These are phyloP conservation scores for Camelina sativa DNA, from an alignment of 345 rosid species.

Conservation along the genomic window DNA sequence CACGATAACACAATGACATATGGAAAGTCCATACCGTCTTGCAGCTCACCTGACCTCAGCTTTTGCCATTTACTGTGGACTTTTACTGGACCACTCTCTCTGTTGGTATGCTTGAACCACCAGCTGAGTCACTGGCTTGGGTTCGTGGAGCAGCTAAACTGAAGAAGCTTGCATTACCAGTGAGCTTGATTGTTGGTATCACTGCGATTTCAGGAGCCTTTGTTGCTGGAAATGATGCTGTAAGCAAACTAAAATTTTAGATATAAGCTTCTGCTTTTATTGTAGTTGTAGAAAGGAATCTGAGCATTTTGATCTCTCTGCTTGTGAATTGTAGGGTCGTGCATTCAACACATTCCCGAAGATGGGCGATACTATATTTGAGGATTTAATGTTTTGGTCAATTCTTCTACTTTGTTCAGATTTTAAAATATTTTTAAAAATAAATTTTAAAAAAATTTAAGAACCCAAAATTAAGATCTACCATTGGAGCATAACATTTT, in stretches of 20 bases:
- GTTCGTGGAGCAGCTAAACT: conserved; percentile 86
- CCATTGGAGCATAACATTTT: too few relatives aligned
- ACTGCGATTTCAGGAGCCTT: conserved; percentile 96
- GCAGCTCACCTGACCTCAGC: conserved; percentile 98
- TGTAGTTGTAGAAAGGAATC: not conserved
- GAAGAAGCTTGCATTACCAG: conserved; percentile 80
- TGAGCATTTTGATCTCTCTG: not conserved
- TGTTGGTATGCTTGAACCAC: conserved; percentile 95
- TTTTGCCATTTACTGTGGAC: conserved; percentile 83
- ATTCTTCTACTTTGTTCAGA: too few relatives aligned
- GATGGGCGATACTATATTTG: conserved; percentile 85
- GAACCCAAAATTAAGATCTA: too few relatives aligned
- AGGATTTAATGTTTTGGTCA: not conserved
- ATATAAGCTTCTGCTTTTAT: conserved; percentile 1
- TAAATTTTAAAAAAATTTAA: too few relatives aligned
- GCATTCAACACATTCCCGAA: conserved; percentile 92
- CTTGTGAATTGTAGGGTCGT: conserved; percentile 59
- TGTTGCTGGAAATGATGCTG: conserved; percentile 99
- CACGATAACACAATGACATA: too few relatives aligned
- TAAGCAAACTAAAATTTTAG: conserved; percentile 38
- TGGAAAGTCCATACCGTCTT: conserved; percentile 78
- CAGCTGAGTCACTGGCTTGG: conserved; percentile 82
- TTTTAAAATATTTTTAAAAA: too few relatives aligned
- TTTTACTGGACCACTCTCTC: conserved; percentile 93
- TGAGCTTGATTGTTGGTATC: conserved; percentile 75